phyloP scores from a whole-genome alignment of 73 alveolate species.

The Stentor roeselii region DNA sequence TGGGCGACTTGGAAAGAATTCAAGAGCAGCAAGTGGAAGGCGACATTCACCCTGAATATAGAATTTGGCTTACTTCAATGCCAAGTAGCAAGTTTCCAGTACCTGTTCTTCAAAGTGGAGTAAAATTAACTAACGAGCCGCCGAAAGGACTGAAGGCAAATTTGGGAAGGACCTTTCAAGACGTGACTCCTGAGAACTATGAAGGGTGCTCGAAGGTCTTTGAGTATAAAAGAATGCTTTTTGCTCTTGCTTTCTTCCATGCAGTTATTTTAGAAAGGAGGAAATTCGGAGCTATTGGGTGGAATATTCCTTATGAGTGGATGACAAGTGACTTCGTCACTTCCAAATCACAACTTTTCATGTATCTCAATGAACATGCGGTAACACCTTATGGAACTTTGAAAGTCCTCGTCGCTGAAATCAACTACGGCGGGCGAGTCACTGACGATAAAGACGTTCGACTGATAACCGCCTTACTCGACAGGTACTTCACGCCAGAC shows the following conservation, averaged over 20 bases:
- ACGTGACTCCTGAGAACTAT: slow-evolving; percentile 40
- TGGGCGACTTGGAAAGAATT: slow-evolving; percentile 99
- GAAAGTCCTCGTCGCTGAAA: slow-evolving; percentile 90
- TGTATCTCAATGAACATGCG: slow-evolving; percentile 95
- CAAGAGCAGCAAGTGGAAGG: slow-evolving; percentile 95
- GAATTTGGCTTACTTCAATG: slow-evolving; percentile 99
- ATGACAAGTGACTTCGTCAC: slow-evolving; percentile 99
- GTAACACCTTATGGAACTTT: slow-evolving; percentile 88
- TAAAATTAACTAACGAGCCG: slow-evolving; percentile 99
- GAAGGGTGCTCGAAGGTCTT: slow-evolving; percentile 54
- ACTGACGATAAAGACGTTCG: slow-evolving; percentile 99
- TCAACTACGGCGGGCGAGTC: slow-evolving; percentile 99
- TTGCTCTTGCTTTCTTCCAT: slow-evolving; percentile 99
- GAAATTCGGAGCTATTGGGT: slow-evolving; percentile 99
- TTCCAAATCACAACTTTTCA: slow-evolving; percentile 83
- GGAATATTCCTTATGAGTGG: slow-evolving; percentile 99
- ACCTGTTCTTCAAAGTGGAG: slow-evolving; percentile 90
- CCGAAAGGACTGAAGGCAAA: slow-evolving; percentile 99
- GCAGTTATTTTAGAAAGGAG: slow-evolving; percentile 99
- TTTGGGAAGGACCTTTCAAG: slow-evolving; percentile 94
- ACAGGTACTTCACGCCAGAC: slow-evolving; percentile 79
- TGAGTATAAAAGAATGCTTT: slow-evolving; percentile 93
- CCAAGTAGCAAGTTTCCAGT: slow-evolving; percentile 99
- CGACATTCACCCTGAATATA: slow-evolving; percentile 90
- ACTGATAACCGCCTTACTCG: slow-evolving; percentile 93